Evolutionary conservation across 106 monocot genomes (phyloP), one percentile per base, ranked within the genome.

Genomic region (Ottelia alismoides): DNA sequence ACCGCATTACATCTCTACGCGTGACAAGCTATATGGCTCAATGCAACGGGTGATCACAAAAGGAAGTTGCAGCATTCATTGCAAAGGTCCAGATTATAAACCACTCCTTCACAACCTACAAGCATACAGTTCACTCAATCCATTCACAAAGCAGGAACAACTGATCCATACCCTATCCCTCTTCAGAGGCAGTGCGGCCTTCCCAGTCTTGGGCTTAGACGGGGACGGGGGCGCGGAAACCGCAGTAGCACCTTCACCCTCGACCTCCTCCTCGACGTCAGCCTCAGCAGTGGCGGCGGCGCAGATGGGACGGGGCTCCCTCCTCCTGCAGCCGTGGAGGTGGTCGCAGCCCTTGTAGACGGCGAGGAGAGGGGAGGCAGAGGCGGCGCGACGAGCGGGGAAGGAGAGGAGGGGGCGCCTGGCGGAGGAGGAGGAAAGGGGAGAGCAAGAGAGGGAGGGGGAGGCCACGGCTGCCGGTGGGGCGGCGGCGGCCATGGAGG

Each of bases 121-220:
- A n/a, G n/a, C n/a, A n/a, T n/a, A n/a, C n/a, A n/a, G n/a, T n/a
- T n/a, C n/a, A n/a, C n/a, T n/a, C n/a, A n/a, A n/a, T n/a, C n/a
- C n/a, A n/a, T n/a, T n/a, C n/a, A n/a, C n/a, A n/a, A n/a, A n/a
- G n/a, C n/a, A n/a, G n/a, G n/a, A n/a, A n/a, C n/a, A n/a, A n/a
- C n/a, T n/a, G n/a, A n/a, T n/a, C n/a, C 25, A 3, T 78, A 94
- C 93, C 64, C 93, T 80, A 30, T 96, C 96, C 63, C 88, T 70
- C 81, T 96, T 96, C 60, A 77, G 80, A 10, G 48, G 72, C 53
- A 89, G 62, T 16, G 88, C 88, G 30, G 88, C 85, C 74, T 96
- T 96, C 17, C 84, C 85, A 0, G 64, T 75, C 66, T 85, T 88
- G 2, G 85, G 85, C 69, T 85, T 85, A n/a, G n/a, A n/a, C n/a